These are phyloP conservation scores for Thalassiosira hispida DNA, from an alignment of 352 stramenopile species.

Conservation along the genomic window DNA sequence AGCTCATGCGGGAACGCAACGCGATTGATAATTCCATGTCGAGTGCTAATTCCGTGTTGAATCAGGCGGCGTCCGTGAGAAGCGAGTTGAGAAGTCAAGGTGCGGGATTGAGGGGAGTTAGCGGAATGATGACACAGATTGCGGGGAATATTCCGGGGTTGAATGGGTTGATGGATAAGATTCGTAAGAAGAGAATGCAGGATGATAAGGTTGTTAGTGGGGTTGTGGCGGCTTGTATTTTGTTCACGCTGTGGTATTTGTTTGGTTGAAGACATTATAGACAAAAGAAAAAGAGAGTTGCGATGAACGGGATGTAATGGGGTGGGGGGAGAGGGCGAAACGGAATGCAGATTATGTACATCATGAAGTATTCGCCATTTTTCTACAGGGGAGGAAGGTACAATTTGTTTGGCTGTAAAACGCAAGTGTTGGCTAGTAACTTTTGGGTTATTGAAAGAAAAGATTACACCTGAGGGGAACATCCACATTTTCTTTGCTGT, in stretches of 20 bases:
- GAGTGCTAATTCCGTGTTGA: conserved; percentile 67
- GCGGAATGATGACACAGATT: conserved; percentile 88
- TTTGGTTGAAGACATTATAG: conserved; percentile 60
- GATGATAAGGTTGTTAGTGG: conserved; percentile 97
- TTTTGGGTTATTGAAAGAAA: too few species aligned
- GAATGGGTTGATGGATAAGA: conserved; percentile 95
- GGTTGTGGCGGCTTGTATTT: conserved; percentile 94
- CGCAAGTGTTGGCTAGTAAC: too few species aligned
- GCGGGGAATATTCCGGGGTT: conserved; percentile 92
- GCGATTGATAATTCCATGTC: conserved; percentile 85
- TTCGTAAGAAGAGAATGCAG: conserved; percentile 94
- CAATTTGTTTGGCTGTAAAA: too few species aligned
- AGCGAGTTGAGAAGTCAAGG: conserved; percentile 91
- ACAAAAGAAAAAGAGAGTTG: background rate
- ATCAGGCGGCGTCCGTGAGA: conserved; percentile 79
- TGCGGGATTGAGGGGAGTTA: conserved; percentile 87
- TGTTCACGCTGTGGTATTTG: conserved; percentile 96
- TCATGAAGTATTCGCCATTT: too few species aligned
- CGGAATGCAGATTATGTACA: too few species aligned
- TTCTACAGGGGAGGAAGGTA: too few species aligned
- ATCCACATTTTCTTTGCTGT: too few species aligned
- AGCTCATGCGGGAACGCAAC: conserved; percentile 82
- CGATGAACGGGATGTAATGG: too few species aligned
- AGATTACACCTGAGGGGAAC: too few species aligned
- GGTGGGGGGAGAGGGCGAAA: too few species aligned